Base-by-base conservation (phyloP, 2,329 filamentous ascomycete species). In the Colletotrichum eremochloae region DNA sequence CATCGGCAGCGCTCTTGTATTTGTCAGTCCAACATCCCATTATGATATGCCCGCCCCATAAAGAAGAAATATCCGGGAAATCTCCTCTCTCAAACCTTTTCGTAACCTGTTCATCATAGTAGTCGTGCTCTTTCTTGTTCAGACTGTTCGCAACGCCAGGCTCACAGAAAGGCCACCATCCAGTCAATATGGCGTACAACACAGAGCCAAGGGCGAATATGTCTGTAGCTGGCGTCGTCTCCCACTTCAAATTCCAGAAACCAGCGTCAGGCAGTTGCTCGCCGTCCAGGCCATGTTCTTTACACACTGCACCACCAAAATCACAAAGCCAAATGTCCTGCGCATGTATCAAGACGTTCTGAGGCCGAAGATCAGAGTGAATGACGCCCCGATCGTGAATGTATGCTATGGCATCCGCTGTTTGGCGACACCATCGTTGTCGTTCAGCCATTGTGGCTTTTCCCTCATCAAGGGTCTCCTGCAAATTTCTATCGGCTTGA, bases 101-200 rank as follows among this genome's bases (percentile, higher is more conserved):
- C 18, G 24, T 15, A 8, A 56, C 38, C 29, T 65, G 40, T 15
- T 46, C 52, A n/a, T 56, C 52, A 6, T 65, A 57, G 1, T 24
- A 1, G 50, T 46, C 4, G 29, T 3, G 0, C 2, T 56, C 5
- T 12, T n/a, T 33, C 14, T 18, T 46, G 18, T 57, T 29, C n/a
- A 65, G 38, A 38, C 50, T 48, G 9, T 65, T 29, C 2, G 38
- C 8, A 38, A 18, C 5, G 18, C 38, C 50, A 38, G 52, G 63
- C 29, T 56, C 36, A 29, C 63, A 46, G 20, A 65, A 65, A 18
- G 63, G 63, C 63, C 63, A 65, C 52, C 63, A 65, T 24, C 50
- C 50, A 3, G 40, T 36, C 9, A 56, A 11, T 7, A 53, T 46
- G 8, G 50, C 62, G 38, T 64, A 64, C 38, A 64, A 18, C 3